A percentile compares a stretch with the other conserved stretches of the same genome.
phyloP scores from a whole-genome alignment of 2,329 filamentous ascomycete genomes.

The Aspergillus terreus region DNA sequence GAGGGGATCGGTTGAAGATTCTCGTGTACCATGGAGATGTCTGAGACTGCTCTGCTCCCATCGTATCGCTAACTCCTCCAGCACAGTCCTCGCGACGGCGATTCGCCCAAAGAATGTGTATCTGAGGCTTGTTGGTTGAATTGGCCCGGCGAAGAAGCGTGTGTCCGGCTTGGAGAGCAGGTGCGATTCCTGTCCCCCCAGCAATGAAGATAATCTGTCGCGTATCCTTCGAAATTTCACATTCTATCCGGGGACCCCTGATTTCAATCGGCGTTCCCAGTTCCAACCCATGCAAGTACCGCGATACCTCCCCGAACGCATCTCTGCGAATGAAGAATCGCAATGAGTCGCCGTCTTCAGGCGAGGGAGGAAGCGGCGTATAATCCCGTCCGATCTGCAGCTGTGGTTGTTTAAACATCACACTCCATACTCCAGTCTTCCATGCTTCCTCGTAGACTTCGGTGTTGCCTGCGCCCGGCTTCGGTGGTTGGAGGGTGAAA shows the following conservation, averaged over 20 bases:
- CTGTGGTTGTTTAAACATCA: slow-evolving; percentile 92
- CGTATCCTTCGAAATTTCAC: slow-evolving; percentile 54
- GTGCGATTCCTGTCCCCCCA: slow-evolving; percentile 88
- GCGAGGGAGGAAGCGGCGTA: slow-evolving; percentile 65
- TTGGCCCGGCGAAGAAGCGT: slow-evolving; percentile 47
- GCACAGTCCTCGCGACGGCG: slow-evolving; percentile 62
- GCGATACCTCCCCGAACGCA: slow-evolving; percentile 77
- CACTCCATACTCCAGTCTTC: slow-evolving; percentile 71
- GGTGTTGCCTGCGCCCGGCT: slow-evolving; percentile 27
- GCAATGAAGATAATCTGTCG: slow-evolving; percentile 74
- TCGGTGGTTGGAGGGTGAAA: slow-evolving; percentile 40
- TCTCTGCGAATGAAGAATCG: slow-evolving; percentile 77
- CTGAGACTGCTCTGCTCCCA: slow-evolving; percentile 8
- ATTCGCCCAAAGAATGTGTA: slow-evolving; percentile 82
- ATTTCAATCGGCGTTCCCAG: slow-evolving; percentile 66
- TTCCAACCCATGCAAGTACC: slow-evolving; percentile 66
- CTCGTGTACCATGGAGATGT: slow-evolving; percentile 28
- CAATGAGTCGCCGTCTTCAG: slow-evolving; percentile 44
- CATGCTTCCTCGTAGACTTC: slow-evolving; percentile 48
- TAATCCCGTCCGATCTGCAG: slow-evolving; percentile 89
- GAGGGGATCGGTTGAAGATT: slow-evolving; percentile 19
- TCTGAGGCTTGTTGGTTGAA: slow-evolving; percentile 35
- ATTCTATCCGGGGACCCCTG: slow-evolving; percentile 73
- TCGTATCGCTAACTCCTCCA: slow-evolving; percentile 55
- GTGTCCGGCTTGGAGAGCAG: slow-evolving; percentile 75